Base-by-base conservation (phyloP, 2,329 filamentous ascomycete species). In the Diaporthe australafricana region DNA sequence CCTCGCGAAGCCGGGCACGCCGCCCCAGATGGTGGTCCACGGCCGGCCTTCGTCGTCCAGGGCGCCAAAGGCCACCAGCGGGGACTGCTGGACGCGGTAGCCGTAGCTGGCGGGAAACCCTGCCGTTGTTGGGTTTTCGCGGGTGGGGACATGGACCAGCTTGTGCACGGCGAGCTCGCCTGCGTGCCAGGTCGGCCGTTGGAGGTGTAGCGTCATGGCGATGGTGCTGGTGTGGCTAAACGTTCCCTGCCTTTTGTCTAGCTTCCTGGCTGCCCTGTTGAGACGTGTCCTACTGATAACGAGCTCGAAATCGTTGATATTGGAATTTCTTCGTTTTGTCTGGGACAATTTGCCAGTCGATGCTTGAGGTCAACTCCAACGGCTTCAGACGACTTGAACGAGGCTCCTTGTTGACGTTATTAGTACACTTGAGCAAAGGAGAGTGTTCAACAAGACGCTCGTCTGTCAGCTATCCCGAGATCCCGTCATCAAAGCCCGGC, bases 1-100 rank as follows among this genome's bases (percentile, higher is more conserved):
- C 60, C 87, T 84, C 0, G 90, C 89, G 75, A 96, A 93, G 0
- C 92, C 93, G 1, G 87, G 81, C 71, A 91, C 84, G 20, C 94
- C 94, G n/a, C 93, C 93, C 90, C 92, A 93, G 9, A 97, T 74
- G 0, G 92, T 92, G 20, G 92, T 92, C 94, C 94, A 97, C 1
- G 93, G 93, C 25, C 89, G 84, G 2, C 87, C 87, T 25, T 90
- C 77, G 2, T 82, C 80, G 77, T 96, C 94, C 1, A 95, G 81
- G 0, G 93, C 89, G 1, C 94, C 94, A 22, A 97, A 82, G 0
- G 93, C 93, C 17, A 96, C 84, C 9, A 96, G 84, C 0, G 93
- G 90, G 0, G 90, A 91, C 20, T 83, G 82, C 65, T 87, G 84
- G 3, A 95, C 85, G 73, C 93, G 87, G 74, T 86, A 83, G 1